Conservation (phyloP, 352 stramenopile species). For the Globisporangium nunn region DNA sequence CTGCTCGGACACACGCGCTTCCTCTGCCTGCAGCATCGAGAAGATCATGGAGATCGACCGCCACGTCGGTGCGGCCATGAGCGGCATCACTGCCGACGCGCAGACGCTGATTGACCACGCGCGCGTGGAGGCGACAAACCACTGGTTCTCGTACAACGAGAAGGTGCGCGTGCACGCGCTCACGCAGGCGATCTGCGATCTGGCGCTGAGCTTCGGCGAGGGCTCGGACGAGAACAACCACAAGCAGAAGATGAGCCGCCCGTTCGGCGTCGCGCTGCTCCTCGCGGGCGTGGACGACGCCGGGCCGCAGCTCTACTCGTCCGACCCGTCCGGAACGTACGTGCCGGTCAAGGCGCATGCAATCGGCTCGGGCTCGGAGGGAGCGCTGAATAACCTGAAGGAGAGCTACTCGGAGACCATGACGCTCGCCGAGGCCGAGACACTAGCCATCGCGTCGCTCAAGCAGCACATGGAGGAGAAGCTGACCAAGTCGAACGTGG, state of each 20-base stretch:
- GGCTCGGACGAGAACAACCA: conserved; percentile 91
- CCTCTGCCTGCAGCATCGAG: conserved; percentile 85
- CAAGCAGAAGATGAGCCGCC: conserved; percentile 97
- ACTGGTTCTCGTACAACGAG: conserved; percentile 98
- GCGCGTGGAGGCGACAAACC: conserved; percentile 97
- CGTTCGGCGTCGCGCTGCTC: conserved; percentile 98
- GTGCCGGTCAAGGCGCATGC: conserved; percentile 98
- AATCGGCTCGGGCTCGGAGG: conserved; percentile 97
- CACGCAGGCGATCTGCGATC: conserved; percentile 97
- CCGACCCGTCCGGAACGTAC: conserved; percentile 97
- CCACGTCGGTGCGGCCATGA: conserved; percentile 98
- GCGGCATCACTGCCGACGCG: conserved; percentile 96
- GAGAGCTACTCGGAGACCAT: conserved; percentile 96
- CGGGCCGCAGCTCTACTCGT: conserved; percentile 94
- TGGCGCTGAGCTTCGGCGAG: conserved; percentile 95
- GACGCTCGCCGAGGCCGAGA: conserved; percentile 95
- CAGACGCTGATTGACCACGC: conserved; percentile 99
- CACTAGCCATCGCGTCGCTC: conserved; percentile 92
- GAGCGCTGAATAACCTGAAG: conserved; percentile 96
- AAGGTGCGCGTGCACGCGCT: conserved; percentile 96
- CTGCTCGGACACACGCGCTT: background rate
- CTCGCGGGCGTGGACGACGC: conserved; percentile 95
- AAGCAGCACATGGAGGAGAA: conserved; percentile 99
- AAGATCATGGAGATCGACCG: conserved; percentile 99
- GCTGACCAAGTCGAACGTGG: conserved; percentile 97